Evolutionary conservation across 2,329 filamentous ascomycete species (phyloP), one percentile per base, ranked within the genome.

Genomic region (Chaetomium sp.): DNA sequence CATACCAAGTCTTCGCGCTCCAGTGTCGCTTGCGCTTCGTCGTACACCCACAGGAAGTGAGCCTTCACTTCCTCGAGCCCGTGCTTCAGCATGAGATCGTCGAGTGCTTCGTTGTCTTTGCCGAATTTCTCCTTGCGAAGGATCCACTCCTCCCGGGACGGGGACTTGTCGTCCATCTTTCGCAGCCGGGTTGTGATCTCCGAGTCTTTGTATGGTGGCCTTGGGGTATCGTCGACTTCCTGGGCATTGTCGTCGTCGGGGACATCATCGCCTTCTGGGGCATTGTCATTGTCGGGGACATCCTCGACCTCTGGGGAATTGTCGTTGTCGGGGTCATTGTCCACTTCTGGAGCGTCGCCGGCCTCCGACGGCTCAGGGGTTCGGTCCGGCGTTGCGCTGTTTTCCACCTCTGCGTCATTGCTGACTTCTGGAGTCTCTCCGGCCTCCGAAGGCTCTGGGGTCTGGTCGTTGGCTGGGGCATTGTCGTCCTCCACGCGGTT

Each of bases 31-130:
- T 42, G n/a, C 21, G 19, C 8, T 51, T 51, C 1, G 4, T 51
- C 49, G 13, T 51, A 23, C 21, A 23, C 49, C 21, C 49, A 51
- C 49, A 51, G 8, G 49, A 51, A 51, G 13, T 51, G 49, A 10
- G 49, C 49, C n/a, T 51, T 51, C 49, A 51, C 49, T 7, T 51
- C n/a, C 49, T 51, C 49, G 21, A 51, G 21, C 3, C 49, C 49
- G 16, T 27, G 19, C 25, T 51, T 23, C 3, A 51, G 49, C 49
- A 51, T 51, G 49, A 51, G 21, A 9, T 27, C 16, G 49, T 51
- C 49, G 4, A 51, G n/a, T 9, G 49, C 49, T 9, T 51, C 21
- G 49, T 25, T 51, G 49, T 23, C 25, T 16, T 27, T 25, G 21
- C 13, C n/a, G 21, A 13, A 13, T 4, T 23, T 51, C 9, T 51